These are phyloP conservation scores for Sicyos edulis DNA, from an alignment of 306 rosid genomes.

Conservation along the genomic window DNA sequence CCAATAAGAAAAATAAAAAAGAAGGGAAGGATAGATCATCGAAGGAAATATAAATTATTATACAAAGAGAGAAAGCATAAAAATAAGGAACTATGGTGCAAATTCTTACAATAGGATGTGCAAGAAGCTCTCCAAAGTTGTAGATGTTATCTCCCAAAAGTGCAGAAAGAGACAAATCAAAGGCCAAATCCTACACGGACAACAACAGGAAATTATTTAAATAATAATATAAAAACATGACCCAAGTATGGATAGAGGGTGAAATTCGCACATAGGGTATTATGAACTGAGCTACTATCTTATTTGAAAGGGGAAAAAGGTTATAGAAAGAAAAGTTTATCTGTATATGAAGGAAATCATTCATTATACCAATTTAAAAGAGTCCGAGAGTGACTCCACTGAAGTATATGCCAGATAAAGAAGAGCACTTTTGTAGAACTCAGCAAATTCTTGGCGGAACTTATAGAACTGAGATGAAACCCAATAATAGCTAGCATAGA, in stretches of 20 bases:
- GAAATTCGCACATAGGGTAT: too few relatives aligned
- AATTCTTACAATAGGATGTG: constrained; percentile 86
- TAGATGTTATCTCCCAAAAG: constrained; percentile 93
- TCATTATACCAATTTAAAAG: constrained; percentile 77
- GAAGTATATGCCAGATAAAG: constrained; percentile 94
- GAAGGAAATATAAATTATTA: too few relatives aligned
- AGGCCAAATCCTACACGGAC: constrained; percentile 74
- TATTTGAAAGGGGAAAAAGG: too few relatives aligned
- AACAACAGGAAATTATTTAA: constrained; percentile 16
- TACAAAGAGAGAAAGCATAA: too few relatives aligned
- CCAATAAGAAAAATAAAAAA: too few relatives aligned
- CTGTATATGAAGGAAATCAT: background rate
- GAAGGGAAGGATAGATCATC: too few relatives aligned
- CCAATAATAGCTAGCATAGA: constrained; percentile 90
- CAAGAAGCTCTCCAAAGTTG: constrained; percentile 98
- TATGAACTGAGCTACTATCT: background rate
- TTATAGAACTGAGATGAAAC: constrained; percentile 88
- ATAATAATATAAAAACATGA: constrained; percentile 16
- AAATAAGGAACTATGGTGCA: too few relatives aligned
- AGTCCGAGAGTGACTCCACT: constrained; percentile 92
- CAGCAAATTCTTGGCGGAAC: constrained; percentile 87
- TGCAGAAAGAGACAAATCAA: constrained; percentile 95
- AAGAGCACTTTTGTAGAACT: constrained; percentile 97
- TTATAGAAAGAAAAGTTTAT: too few relatives aligned
- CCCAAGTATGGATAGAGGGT: constrained; percentile 3